phyloP scores from a whole-genome alignment of 805 yeast species.

The Myxozyma monticola region DNA sequence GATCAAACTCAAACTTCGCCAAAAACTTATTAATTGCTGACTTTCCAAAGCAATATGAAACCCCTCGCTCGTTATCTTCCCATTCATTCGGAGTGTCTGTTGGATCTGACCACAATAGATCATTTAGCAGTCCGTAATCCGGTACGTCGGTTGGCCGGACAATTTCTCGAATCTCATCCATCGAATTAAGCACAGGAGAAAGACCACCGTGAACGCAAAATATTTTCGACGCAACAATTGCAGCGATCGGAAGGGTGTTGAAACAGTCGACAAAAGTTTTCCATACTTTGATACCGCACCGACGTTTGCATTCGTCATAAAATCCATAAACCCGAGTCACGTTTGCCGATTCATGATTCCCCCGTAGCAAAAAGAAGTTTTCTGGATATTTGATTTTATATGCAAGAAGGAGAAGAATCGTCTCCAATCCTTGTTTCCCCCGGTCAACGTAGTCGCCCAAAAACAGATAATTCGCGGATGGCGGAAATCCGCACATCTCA shows the following conservation, averaged over 20 bases:
- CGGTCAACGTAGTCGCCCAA: slow-evolving; percentile 97
- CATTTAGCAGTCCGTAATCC: slow-evolving; percentile 75
- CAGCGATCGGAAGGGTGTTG: slow-evolving; percentile 93
- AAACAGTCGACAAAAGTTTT: slow-evolving; percentile 90
- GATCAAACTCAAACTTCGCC: slow-evolving; percentile 71
- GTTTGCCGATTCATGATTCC: slow-evolving; percentile 97
- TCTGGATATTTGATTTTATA: slow-evolving; percentile 97
- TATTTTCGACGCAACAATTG: slow-evolving; percentile 91
- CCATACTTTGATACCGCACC: slow-evolving; percentile 92
- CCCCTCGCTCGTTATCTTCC: slow-evolving; percentile 87
- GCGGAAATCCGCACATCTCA: slow-evolving; percentile 97
- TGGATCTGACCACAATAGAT: slow-evolving; percentile 81
- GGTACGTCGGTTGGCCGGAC: slow-evolving; percentile 86
- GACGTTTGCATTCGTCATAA: slow-evolving; percentile 95
- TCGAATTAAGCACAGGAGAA: slow-evolving; percentile 67
- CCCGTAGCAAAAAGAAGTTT: slow-evolving; percentile 86
- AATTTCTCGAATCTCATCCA: slow-evolving; percentile 73
- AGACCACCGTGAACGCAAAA: slow-evolving; percentile 89
- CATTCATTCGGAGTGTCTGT: slow-evolving; percentile 80
- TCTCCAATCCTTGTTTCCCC: slow-evolving; percentile 94
- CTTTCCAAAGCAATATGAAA: slow-evolving; percentile 74
- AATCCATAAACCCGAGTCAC: slow-evolving; percentile 96
- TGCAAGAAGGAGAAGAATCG: slow-evolving; percentile 81
- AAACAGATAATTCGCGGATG: slow-evolving; percentile 85
- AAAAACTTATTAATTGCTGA: slow-evolving; percentile 78